These are phyloP conservation scores for Cytospora mali DNA, from an alignment of 2,329 filamentous ascomycete genomes.

Conservation along the genomic window DNA sequence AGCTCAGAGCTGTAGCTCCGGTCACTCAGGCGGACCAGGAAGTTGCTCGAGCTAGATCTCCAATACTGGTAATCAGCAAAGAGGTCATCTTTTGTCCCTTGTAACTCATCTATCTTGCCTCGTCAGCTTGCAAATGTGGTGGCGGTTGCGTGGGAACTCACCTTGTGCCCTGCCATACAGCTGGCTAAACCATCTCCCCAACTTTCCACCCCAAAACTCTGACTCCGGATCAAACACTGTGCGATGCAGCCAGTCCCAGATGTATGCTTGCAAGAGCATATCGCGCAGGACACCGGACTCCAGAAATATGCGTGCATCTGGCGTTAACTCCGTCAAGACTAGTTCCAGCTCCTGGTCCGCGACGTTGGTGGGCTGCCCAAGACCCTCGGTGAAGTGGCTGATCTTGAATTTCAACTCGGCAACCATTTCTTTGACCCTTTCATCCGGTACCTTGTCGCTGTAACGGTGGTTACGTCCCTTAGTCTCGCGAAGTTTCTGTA, in stretches of 20 bases:
- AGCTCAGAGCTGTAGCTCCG: neutral
- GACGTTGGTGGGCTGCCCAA: neutral
- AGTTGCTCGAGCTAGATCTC: slow-evolving; percentile 22
- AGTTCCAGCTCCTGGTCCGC: neutral
- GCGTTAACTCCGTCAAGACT: slow-evolving; percentile 1
- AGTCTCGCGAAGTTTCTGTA: slow-evolving; percentile 2
- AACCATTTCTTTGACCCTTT: slow-evolving; percentile 22
- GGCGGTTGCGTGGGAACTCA: neutral
- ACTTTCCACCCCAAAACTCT: neutral
- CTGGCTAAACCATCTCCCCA: neutral
- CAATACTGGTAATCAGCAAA: slow-evolving; percentile 23
- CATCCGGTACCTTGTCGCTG: slow-evolving; percentile 23
- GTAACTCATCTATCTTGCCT: neutral
- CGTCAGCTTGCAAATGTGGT: neutral
- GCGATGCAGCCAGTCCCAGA: slow-evolving; percentile 5
- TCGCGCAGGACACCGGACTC: neutral
- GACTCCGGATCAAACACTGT: neutral
- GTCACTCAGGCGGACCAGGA: slow-evolving; percentile 6
- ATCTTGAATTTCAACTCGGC: slow-evolving; percentile 21
- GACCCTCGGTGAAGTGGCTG: slow-evolving; percentile 25
- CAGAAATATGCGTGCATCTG: neutral
- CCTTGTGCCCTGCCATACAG: neutral
- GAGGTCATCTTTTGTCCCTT: neutral
- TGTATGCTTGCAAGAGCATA: slow-evolving; percentile 7
- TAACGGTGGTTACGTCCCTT: slow-evolving; percentile 4